A percentile compares a stretch with the other conserved stretches of the same genome.
Conservation (phyloP, 2,329 filamentous ascomycete species). For the Aspergillus sp. region DNA sequence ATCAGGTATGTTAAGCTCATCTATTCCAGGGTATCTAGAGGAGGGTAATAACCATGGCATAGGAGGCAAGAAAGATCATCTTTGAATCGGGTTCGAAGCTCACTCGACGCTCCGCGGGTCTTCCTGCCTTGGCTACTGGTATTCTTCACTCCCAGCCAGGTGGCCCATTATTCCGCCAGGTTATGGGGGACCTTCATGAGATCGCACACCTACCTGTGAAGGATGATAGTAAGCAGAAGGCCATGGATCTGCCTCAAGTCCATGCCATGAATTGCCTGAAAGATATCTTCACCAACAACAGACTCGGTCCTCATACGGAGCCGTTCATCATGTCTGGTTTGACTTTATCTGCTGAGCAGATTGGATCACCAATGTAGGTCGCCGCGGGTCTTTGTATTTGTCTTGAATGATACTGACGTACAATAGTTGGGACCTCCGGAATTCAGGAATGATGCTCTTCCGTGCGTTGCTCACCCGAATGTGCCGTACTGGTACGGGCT, state of each 20-base stretch:
- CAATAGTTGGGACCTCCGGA: slow-evolving; percentile 82
- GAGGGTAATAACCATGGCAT: background rate
- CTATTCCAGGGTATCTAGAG: no score
- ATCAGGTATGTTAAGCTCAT: slow-evolving; percentile 52
- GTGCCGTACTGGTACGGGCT: slow-evolving; percentile 42
- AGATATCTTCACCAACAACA: slow-evolving; percentile 83
- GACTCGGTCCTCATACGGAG: slow-evolving; percentile 71
- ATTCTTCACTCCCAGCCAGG: slow-evolving; percentile 65
- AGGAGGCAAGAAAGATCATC: slow-evolving; percentile 65
- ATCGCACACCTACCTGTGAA: slow-evolving; percentile 34
- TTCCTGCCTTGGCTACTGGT: slow-evolving; percentile 82
- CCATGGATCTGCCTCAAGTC: slow-evolving; percentile 75
- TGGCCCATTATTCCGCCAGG: slow-evolving; percentile 42
- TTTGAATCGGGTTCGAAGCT: slow-evolving; percentile 72
- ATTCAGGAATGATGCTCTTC: slow-evolving; percentile 87
- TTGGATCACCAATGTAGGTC: slow-evolving; percentile 72
- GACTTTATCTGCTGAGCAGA: slow-evolving; percentile 73
- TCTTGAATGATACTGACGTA: slow-evolving; percentile 14
- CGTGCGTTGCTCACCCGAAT: slow-evolving; percentile 75
- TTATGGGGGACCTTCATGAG: slow-evolving; percentile 41
- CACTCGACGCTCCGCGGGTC: slow-evolving; percentile 86
- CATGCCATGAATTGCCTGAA: slow-evolving; percentile 93
- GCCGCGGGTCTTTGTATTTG: background rate
- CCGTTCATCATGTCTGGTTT: slow-evolving; percentile 71
- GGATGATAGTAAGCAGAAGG: slow-evolving; percentile 30